These are phyloP conservation scores for Arabidopsis lyrata DNA, from an alignment of 441 rosid genomes.

Conservation along the genomic window DNA sequence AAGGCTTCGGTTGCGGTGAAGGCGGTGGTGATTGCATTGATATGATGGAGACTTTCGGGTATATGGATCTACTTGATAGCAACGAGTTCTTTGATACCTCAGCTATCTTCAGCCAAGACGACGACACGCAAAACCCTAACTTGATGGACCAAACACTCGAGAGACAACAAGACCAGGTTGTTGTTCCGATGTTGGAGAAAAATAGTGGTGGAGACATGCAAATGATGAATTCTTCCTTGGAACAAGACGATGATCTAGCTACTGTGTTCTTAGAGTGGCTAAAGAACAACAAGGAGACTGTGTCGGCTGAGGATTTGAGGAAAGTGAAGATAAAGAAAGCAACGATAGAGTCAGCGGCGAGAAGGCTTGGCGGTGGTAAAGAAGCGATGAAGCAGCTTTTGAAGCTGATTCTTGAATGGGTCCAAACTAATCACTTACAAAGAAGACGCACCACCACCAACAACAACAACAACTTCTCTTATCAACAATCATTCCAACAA, in stretches of 20 bases:
- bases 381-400: slow-evolving; percentile 90
- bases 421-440: slow-evolving; percentile 82
- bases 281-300: slow-evolving; percentile 78
- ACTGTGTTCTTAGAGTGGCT: slow-evolving; percentile 90
- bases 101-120: slow-evolving; percentile 59
- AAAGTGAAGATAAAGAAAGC: slow-evolving; percentile 90
- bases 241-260: slow-evolving; percentile 72
- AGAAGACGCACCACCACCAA: slow-evolving; percentile 46
- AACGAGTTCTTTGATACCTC: slow-evolving; percentile 81
- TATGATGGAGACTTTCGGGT: slow-evolving; percentile 75
- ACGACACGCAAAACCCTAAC: slow-evolving; percentile 46
- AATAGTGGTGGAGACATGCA: slow-evolving; percentile 41
- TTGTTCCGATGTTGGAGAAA: slow-evolving; percentile 33
- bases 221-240: slow-evolving; percentile 34
- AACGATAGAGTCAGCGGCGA: slow-evolving; percentile 82
- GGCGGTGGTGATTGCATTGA: slow-evolving; percentile 57
- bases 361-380: slow-evolving; percentile 85
- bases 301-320: slow-evolving; percentile 87
- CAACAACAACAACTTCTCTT: slow-evolving; percentile 33
- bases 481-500: slow-evolving; percentile 46
- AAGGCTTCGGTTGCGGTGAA: slow-evolving; percentile 46
- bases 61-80: slow-evolving; percentile 78
- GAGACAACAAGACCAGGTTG: slow-evolving; percentile 27
- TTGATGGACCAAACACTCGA: slow-evolving; percentile 43
- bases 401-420: slow-evolving; percentile 96